A percentile compares a stretch with the other conserved stretches of the same genome.
Evolutionary conservation across 768 basidiomycete species (phyloP).

Genomic region (Dictyophora rubrovolvata): DNA sequence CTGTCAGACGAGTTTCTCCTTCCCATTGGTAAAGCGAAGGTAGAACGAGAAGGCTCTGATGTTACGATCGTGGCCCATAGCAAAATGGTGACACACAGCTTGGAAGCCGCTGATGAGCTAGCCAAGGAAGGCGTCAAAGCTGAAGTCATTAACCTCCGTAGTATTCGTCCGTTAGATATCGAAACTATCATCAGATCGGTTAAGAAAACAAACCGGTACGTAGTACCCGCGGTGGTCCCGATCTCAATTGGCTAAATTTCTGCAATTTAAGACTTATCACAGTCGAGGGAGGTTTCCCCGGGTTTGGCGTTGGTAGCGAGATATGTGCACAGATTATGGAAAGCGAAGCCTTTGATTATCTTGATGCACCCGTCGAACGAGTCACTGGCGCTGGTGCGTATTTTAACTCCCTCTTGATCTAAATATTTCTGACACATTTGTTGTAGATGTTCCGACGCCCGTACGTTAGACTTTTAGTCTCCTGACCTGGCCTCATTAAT

Average conservation of each 20-base stretch:
- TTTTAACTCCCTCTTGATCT: background rate
- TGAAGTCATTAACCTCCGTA: slow-evolving; percentile 94
- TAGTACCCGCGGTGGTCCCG: background rate
- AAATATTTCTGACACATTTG: background rate
- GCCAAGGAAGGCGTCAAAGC: slow-evolving; percentile 96
- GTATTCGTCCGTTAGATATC: slow-evolving; percentile 94
- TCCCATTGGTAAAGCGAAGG: slow-evolving; percentile 95
- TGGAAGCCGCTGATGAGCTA: slow-evolving; percentile 88
- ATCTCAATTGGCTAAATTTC: background rate
- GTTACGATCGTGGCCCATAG: slow-evolving; percentile 96
- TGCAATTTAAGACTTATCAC: slow-evolving; percentile 58
- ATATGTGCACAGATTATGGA: slow-evolving; percentile 97
- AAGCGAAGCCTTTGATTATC: slow-evolving; percentile 95
- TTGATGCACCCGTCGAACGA: slow-evolving; percentile 96
- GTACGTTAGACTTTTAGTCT: slow-evolving; percentile 35
- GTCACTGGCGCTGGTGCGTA: slow-evolving; percentile 73
- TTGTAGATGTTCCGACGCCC: slow-evolving; percentile 78
- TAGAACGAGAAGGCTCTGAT: slow-evolving; percentile 88
- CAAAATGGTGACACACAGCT: slow-evolving; percentile 91
- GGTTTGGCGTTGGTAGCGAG: slow-evolving; percentile 96
- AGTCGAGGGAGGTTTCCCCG: slow-evolving; percentile 98
- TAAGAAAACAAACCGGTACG: slow-evolving; percentile 95
- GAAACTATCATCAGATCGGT: slow-evolving; percentile 94
- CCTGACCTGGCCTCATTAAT: slow-evolving; percentile 8
- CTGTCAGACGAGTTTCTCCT: slow-evolving; percentile 92